Evolutionary conservation across 805 yeast species (phyloP).

Genomic region (Lachancea sp.): DNA sequence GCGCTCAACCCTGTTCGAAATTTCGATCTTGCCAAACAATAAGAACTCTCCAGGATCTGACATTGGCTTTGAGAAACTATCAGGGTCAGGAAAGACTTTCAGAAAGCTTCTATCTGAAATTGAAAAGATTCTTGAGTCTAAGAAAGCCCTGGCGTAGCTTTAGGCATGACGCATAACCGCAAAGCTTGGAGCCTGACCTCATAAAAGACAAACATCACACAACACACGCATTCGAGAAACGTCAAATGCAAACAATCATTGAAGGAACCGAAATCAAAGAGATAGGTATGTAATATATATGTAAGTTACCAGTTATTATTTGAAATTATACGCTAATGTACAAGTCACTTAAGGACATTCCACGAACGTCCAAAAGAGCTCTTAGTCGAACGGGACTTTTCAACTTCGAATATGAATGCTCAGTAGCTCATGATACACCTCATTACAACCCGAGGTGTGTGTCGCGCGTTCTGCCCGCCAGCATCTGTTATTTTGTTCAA

Average conservation of each 20-base stretch:
- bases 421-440: no score
- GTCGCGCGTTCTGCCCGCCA: no score
- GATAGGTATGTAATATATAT: background rate
- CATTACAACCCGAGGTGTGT: no score
- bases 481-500: no score
- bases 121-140: conserved; percentile 57
- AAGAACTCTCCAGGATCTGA: conserved; percentile 45
- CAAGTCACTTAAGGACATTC: background rate
- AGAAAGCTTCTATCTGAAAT: conserved; percentile 55
- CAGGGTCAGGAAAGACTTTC: conserved; percentile 61
- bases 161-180: background rate
- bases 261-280: background rate
- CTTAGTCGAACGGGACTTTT: no score
- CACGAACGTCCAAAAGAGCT: no score
- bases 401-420: no score
- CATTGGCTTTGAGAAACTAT: conserved; percentile 52
- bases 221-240: background rate
- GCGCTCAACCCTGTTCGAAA: conserved; percentile 57
- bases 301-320: background rate
- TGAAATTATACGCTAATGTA: background rate
- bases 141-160: conserved; percentile 42
- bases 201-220: background rate
- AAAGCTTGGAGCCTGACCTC: no score
- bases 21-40: conserved; percentile 36
- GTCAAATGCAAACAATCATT: no score